phyloP scores from a whole-genome alignment of 805 yeast species.

The Isabelozyma heimii region DNA sequence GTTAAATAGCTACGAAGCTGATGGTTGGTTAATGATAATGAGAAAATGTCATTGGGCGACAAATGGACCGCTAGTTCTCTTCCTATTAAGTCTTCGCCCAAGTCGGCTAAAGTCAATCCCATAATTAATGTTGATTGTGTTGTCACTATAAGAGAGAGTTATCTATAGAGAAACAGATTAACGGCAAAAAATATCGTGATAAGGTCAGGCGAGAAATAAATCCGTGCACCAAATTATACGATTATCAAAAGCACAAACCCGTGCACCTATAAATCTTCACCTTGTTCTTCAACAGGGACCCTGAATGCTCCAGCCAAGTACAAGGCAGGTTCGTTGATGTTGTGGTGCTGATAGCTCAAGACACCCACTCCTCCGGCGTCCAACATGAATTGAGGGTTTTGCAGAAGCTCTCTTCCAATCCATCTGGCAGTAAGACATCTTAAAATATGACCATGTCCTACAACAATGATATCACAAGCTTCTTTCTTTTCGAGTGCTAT shows the following conservation, averaged over 20 bases:
- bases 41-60: slow-evolving; percentile 36
- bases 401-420: slow-evolving; percentile 58
- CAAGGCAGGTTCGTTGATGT: slow-evolving; percentile 82
- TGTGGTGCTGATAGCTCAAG: slow-evolving; percentile 82
- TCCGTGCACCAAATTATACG: neutral
- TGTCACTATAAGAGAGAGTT: neutral
- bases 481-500: slow-evolving; percentile 48
- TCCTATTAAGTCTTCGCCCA: slow-evolving; percentile 42
- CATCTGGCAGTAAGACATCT: slow-evolving; percentile 89
- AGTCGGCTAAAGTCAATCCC: slow-evolving; percentile 12
- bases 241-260: neutral
- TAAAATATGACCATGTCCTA: slow-evolving; percentile 92
- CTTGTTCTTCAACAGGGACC: slow-evolving; percentile 64
- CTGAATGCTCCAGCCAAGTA: slow-evolving; percentile 79
- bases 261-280: slow-evolving; percentile 6
- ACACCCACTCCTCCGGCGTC: slow-evolving; percentile 98
- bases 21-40: slow-evolving; percentile 38
- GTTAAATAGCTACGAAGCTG: slow-evolving; percentile 25
- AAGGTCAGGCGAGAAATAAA: neutral
- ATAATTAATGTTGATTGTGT: neutral
- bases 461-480: slow-evolving; percentile 72
- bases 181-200: neutral
- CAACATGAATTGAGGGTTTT: slow-evolving; percentile 76
- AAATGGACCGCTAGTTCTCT: slow-evolving; percentile 30
- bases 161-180: neutral